Base-by-base conservation (phyloP, 495 filamentous ascomycete species). In the Cercophora sp. region DNA sequence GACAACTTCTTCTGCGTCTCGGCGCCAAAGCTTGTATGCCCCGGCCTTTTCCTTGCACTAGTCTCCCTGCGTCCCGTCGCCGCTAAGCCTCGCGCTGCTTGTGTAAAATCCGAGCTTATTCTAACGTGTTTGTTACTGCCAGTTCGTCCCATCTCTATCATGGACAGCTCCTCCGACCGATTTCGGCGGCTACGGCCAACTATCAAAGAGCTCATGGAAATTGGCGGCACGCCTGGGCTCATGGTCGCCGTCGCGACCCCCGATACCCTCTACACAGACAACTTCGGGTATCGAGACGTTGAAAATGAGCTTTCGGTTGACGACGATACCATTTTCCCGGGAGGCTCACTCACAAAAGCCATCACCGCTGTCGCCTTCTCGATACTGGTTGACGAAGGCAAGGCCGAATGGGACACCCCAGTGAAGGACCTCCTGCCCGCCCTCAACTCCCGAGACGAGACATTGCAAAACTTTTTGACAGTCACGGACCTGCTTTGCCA, bases 301-400 rank as follows among this genome's bases (percentile, higher is more conserved):
- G 27, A 19, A 22, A n/a, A 16, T 8, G 45, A 22, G 11, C 8
- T 24, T 3, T 35, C 45, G 16, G n/a, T 48, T 20, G 5, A 16
- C 3, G 29, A 32, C 4, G 45, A 48, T 16, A 48, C 18, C 5
- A 13, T 48, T n/a, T 22, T 48, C 19, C 45, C 45, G 8, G 29
- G 11, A 19, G 20, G 26, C 18, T 48, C 45, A 4, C 19, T 48
- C 16, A 48, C 26, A 19, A 48, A 48, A 22, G 45, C 45, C 2
- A 22, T 48, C n/a, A 48, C 29, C 29, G 29, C 29, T 10, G 45
- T 22, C 18, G 45, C 45, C n/a, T 2, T 48, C 16, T 16, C 11
- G 16, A 48, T 35, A 13, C 45, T 48, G 1, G 29, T 22, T 6
- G 45, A 48, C 4, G 45, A 48, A 6, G 45, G 45, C 45, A 48